phyloP scores from a whole-genome alignment of 371 early-diverging fungal species.

The Actinomucor elegans region DNA sequence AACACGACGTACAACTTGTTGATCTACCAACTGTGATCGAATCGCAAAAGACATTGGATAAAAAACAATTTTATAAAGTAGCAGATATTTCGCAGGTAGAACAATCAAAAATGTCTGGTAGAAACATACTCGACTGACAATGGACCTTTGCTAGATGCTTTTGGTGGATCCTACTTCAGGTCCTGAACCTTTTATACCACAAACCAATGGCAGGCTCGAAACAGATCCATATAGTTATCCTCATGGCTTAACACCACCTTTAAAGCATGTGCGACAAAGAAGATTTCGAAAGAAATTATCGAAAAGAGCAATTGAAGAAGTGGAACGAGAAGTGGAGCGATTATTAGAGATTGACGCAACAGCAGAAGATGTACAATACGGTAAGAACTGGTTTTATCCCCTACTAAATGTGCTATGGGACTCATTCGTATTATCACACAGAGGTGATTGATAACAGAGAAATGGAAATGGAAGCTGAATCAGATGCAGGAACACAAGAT shows the following conservation, averaged over 20 bases:
- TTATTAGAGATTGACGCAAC: slow-evolving; percentile 81
- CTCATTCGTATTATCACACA: background rate
- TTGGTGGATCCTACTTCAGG: slow-evolving; percentile 50
- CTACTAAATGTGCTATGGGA: background rate
- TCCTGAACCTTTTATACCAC: slow-evolving; percentile 26
- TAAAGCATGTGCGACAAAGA: slow-evolving; percentile 82
- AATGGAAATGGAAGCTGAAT: slow-evolving; percentile 42
- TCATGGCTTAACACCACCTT: slow-evolving; percentile 91
- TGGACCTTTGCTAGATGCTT: slow-evolving; percentile 64
- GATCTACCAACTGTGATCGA: slow-evolving; percentile 97
- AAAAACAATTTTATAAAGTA: slow-evolving; percentile 96
- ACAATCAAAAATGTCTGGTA: background rate
- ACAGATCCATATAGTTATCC: slow-evolving; percentile 66
- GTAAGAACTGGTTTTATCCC: slow-evolving; percentile 12
- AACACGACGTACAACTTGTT: slow-evolving; percentile 72
- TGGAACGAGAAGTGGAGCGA: slow-evolving; percentile 87
- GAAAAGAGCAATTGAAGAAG: slow-evolving; percentile 82
- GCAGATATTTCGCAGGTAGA: slow-evolving; percentile 93
- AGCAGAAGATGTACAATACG: slow-evolving; percentile 77
- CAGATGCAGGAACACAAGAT: slow-evolving; percentile 48
- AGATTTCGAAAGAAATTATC: slow-evolving; percentile 92
- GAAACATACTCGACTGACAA: background rate
- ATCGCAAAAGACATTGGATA: slow-evolving; percentile 93
- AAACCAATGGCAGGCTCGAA: slow-evolving; percentile 28
- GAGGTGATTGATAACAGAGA: slow-evolving; percentile 50